Evolutionary conservation across 768 basidiomycete species (phyloP), one percentile per base, ranked within the genome.

Genomic region (Termitomyces sp.): DNA sequence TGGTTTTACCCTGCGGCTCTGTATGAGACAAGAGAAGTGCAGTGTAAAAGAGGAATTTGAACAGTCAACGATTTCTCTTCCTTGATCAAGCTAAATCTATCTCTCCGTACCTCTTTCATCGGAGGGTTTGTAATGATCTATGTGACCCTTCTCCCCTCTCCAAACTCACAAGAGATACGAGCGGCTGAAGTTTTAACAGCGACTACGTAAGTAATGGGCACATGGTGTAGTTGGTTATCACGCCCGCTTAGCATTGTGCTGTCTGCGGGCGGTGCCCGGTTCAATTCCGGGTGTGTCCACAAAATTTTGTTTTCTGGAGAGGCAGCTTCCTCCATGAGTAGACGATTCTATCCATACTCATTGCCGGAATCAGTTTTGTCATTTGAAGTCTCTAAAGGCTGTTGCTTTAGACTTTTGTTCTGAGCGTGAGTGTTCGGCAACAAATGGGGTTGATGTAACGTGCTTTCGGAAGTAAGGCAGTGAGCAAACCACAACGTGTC

Each of bases 401-500:
- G 8, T 9, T 41, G 38, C 16, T 41, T 4, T 8, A n/a, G n/a
- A 41, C 3, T 41, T n/a, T 41, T 41, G 40, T n/a, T n/a, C 3
- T 8, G n/a, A 41, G 40, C 43, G 43, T 44, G 48, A 26, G 33
- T n/a, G 46, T n/a, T 26, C 10, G 11, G 38, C 20, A 43, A 45
- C 56, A 35, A 55, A 53, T 58, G 49, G 40, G 20, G 48, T 50
- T 56, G 47, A 56, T 49, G 55, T 51, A 46, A 53, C 51, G 28
- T 63, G 58, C 57, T 61, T 61, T 57, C 8, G 62, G 41, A 41
- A 41, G 55, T 57, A 55, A 26, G 40, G 40, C 40, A 20, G 40
- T 44, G 43, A 44, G 43, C n/a, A 61, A 50, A 41, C 40, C 30
- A 41, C 40, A 58, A 63, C 63, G 63, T 63, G 62, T 63, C 56